Evolutionary conservation across 306 rosid genomes (phyloP), one percentile per base, ranked within the genome.

Genomic region (Alnus glutinosa): DNA sequence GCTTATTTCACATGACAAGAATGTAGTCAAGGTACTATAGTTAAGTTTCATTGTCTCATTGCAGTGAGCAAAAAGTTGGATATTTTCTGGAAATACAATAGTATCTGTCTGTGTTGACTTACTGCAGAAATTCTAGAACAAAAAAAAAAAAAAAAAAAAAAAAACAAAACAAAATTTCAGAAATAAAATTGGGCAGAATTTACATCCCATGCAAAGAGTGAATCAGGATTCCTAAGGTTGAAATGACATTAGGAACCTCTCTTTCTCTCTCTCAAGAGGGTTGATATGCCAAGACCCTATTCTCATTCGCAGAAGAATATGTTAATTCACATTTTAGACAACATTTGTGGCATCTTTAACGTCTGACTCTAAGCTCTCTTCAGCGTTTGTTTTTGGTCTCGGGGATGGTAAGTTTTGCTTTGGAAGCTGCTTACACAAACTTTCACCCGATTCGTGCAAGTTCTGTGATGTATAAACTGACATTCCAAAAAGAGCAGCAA

Each of bases 401-500:
- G 76, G 10, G 5, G 77, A 61, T 9, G 83, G 71, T 47, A 63
- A 70, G 80, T 34, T 74, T 10, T 72, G 83, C 74, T 83, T 78
- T 2, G 80, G 87, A 67, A 39, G 70, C 36, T 79, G 86, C 58
- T 78, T 78, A 71, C 62, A 78, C 64, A 8, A 39, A 59, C 57
- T 73, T 63, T 82, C 85, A 46, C 73, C 51, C 3, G 77, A 34
- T 39, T 82, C 78, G 46, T 83, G 59, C 77, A 89, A 73, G 78
- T 80, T 82, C 13, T 78, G 84, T 52, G 86, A 75, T 23, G 89
- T 86, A 81, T 89, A 89, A 49, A 83, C 54, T 11, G 92, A 78
- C 92, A 89, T 89, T 68, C 92, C 90, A 1, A 77, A 59, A 7
- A 89, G 90, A 5, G 92, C 92, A 34, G 75, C 34, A 6, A 82